phyloP scores from a whole-genome alignment of 805 yeast species.

The Schwanniomyces occidentalis region DNA sequence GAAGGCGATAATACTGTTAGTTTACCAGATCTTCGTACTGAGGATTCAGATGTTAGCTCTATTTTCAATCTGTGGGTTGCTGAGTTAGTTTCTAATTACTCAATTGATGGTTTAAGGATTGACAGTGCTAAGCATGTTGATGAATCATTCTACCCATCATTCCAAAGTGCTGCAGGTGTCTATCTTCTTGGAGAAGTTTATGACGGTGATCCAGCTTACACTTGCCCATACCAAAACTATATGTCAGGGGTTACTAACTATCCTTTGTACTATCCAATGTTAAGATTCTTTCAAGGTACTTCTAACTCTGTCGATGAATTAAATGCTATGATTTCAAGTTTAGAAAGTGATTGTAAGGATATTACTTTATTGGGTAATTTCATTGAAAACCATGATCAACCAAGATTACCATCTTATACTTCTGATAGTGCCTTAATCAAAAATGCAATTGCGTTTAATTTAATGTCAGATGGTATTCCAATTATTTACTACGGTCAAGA shows the following conservation, averaged over 20 bases:
- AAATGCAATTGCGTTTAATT: background rate
- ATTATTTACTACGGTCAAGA: slow-evolving; percentile 4
- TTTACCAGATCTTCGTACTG: slow-evolving; percentile 1
- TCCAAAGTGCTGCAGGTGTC: slow-evolving; percentile 1
- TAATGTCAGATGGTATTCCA: slow-evolving; percentile 1
- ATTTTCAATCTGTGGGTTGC: background rate
- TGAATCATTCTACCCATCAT: background rate
- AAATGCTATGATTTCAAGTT: background rate
- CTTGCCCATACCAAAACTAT: slow-evolving; percentile 2
- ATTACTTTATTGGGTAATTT: slow-evolving; percentile 1
- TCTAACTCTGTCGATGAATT: background rate
- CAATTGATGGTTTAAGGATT: slow-evolving; percentile 2
- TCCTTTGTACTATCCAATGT: background rate
- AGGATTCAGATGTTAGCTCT: background rate
- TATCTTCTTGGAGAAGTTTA: slow-evolving; percentile 1
- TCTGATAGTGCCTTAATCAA: slow-evolving; percentile 1
- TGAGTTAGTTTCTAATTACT: background rate
- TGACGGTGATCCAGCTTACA: background rate
- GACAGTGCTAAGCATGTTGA: slow-evolving; percentile 2
- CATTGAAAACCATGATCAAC: slow-evolving; percentile 2
- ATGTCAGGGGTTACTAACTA: slow-evolving; percentile 2
- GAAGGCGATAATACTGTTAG: slow-evolving; percentile 1
- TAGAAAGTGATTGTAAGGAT: background rate
- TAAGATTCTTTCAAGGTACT: background rate
- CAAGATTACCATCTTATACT: background rate